Evolutionary conservation across 371 early-diverging fungal species (phyloP).

Genomic region (Apophysomyces trapeziformis): DNA sequence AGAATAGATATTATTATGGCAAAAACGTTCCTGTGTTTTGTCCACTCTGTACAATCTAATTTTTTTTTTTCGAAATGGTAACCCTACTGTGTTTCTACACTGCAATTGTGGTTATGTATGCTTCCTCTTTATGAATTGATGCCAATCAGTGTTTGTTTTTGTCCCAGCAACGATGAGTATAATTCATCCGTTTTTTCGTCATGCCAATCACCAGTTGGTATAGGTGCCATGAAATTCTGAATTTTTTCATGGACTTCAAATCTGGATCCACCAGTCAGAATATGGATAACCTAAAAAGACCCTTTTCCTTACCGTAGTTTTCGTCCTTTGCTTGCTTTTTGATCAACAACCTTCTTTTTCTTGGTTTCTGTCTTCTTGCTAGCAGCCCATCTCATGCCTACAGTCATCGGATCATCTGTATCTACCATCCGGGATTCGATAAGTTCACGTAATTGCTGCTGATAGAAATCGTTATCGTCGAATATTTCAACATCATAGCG

Average conservation of each 20-base stretch:
- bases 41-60: too few species aligned
- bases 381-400: constrained; percentile 85
- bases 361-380: constrained; percentile 71
- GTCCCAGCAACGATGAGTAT: constrained; percentile 83
- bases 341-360: constrained; percentile 81
- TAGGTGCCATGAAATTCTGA: constrained; percentile 94
- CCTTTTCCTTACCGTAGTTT: constrained; percentile 63
- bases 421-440: constrained; percentile 92
- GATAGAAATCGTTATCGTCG: constrained; percentile 96
- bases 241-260: constrained; percentile 95
- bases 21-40: too few species aligned
- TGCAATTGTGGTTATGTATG: too few species aligned
- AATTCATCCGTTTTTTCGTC: constrained; percentile 90
- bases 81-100: too few species aligned
- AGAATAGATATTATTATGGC: too few species aligned
- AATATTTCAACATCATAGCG: constrained; percentile 87
- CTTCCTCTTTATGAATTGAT: background rate
- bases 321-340: constrained; percentile 91
- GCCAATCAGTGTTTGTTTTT: constrained; percentile 35
- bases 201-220: constrained; percentile 88
- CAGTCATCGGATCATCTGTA: constrained; percentile 79
- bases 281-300: background rate
- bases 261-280: constrained; percentile 31
- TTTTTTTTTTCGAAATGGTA: too few species aligned
- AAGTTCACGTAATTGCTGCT: constrained; percentile 88